A percentile compares a stretch with the other conserved stretches of the same genome.
phyloP scores from a whole-genome alignment of 2,329 filamentous ascomycete genomes.

The Exophiala xenobiotica region DNA sequence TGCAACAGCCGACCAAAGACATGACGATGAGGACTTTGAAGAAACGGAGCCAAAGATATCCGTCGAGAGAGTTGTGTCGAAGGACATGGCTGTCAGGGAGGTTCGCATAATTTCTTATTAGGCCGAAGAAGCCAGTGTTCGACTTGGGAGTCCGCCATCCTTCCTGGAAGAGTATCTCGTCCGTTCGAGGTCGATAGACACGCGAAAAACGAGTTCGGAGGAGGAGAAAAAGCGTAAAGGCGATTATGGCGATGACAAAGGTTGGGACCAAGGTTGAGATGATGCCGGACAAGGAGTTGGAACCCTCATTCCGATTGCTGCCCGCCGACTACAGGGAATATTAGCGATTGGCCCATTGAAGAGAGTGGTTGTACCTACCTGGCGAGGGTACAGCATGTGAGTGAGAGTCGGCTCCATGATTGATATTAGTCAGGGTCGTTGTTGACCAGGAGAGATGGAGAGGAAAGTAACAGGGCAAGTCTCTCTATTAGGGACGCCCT shows the following conservation, averaged over 20 bases:
- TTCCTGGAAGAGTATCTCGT: slow-evolving; percentile 43
- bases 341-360: background rate
- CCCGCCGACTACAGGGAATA: slow-evolving; percentile 12
- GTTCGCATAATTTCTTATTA: slow-evolving; percentile 44
- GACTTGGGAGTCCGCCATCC: slow-evolving; percentile 34
- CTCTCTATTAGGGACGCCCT: too few species aligned
- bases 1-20: slow-evolving; percentile 74
- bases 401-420: slow-evolving; percentile 14
- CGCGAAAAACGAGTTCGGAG: slow-evolving; percentile 46
- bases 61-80: slow-evolving; percentile 86
- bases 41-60: slow-evolving; percentile 87
- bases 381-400: slow-evolving; percentile 22
- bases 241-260: slow-evolving; percentile 44
- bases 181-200: slow-evolving; percentile 47
- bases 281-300: slow-evolving; percentile 52
- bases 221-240: slow-evolving; percentile 47
- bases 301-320: slow-evolving; percentile 15
- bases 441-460: background rate
- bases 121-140: slow-evolving; percentile 22
- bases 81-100: slow-evolving; percentile 76
- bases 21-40: slow-evolving; percentile 75
- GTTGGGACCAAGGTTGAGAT: slow-evolving; percentile 51
- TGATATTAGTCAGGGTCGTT: background rate
- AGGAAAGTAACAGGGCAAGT: too few species aligned
- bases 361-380: slow-evolving; percentile 8